These are phyloP conservation scores for Syzygium jambos DNA, from an alignment of 345 rosid genomes.

Conservation along the genomic window DNA sequence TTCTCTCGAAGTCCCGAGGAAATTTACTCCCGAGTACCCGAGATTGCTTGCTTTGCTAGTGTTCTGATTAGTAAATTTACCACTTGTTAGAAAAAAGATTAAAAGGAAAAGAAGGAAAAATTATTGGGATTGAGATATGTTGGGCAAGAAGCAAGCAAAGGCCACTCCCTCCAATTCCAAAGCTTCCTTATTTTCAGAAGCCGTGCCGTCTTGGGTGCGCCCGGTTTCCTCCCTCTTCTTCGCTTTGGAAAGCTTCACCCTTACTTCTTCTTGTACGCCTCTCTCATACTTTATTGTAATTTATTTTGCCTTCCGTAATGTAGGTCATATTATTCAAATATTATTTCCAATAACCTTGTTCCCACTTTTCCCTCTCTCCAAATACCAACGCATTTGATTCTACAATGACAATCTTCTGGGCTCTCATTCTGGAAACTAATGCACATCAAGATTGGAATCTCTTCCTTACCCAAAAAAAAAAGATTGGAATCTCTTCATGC, in stretches of 20 bases:
- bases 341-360: background rate
- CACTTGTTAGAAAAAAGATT: background rate
- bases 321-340: no score
- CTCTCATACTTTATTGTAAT: slow-evolving; percentile 25
- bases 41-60: background rate
- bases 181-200: slow-evolving; percentile 33
- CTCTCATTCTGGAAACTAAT: background rate
- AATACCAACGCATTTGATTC: background rate
- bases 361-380: background rate
- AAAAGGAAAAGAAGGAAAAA: background rate
- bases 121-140: slow-evolving; percentile 22
- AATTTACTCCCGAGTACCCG: background rate
- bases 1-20: background rate
- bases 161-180: slow-evolving; percentile 5
- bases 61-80: background rate
- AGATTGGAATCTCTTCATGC: background rate
- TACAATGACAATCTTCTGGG: background rate
- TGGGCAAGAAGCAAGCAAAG: slow-evolving; percentile 11
- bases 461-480: no score
- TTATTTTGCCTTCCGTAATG: background rate
- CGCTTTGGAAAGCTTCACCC: background rate
- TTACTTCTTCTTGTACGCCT: slow-evolving; percentile 22
- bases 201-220: slow-evolving; percentile 67
- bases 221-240: background rate
- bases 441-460: background rate